Percentiles rank a stretch among this genome's conserved stretches.
Conservation (phyloP, 331 rosid genomes). For the Telfairia occidentalis region DNA sequence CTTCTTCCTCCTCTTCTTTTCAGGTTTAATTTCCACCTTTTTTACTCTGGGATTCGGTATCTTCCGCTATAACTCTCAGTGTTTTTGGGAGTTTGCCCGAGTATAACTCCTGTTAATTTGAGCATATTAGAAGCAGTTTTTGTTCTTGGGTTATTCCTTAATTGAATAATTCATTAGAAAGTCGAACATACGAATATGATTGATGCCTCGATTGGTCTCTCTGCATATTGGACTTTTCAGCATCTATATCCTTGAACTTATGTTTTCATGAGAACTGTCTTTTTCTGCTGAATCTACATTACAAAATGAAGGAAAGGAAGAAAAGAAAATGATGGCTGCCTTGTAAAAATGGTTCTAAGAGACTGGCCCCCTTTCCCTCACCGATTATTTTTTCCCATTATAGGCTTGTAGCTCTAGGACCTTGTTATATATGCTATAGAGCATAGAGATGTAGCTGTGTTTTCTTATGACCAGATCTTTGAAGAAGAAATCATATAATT, state of each 20-base stretch:
- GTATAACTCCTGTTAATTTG: not conserved
- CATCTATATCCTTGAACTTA: not conserved
- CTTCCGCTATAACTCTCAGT: not conserved
- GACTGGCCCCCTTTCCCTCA: not conserved
- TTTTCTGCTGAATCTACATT: not conserved
- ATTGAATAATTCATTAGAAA: not conserved
- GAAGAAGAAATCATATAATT: not conserved
- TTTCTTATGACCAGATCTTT: not conserved
- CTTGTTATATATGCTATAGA: not conserved
- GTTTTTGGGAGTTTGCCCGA: not conserved
- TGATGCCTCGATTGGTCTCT: not conserved
- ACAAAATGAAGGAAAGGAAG: not conserved
- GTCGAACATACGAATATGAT: not conserved
- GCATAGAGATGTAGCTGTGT: not conserved
- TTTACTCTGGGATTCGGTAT: not conserved
- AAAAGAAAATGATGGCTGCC: not conserved
- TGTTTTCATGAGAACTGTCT: not conserved
- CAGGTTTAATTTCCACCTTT: slow-evolving; percentile 26
- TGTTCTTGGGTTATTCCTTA: not conserved
- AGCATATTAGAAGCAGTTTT: not conserved
- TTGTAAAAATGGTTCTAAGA: not conserved
- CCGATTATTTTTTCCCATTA: no score
- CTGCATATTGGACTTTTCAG: not conserved
- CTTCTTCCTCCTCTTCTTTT: slow-evolving; percentile 22
- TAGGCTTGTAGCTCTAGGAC: not conserved